Evolutionary conservation across 2,329 filamentous ascomycete species (phyloP), one percentile per base, ranked within the genome.

Genomic region (Tympanopsis confertula): DNA sequence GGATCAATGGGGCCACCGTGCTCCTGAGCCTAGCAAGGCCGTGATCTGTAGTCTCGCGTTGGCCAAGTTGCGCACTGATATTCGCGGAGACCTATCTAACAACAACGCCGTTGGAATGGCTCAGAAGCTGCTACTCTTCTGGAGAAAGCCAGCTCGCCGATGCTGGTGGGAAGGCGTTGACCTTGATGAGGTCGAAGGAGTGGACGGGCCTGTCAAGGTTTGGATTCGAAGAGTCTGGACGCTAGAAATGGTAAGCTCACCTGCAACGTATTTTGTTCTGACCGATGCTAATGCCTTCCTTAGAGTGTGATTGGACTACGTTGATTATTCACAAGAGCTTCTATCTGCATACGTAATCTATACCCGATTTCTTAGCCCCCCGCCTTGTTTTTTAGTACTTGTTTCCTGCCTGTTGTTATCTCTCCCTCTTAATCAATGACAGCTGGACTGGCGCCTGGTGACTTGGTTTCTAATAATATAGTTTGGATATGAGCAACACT

Each of bases 121-220:
- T 12, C 91, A 98, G 60, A 98, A 98, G 64, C 73, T 98, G 35
- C 71, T 98, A 13, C 71, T 98, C 3, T 98, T 98, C 67, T 98
- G 91, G 91, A 77, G 91, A 47, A 98, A 98, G 62, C 91, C 91
- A 13, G 91, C 91, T 13, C 71, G 91, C 43, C 75, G 91, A 57
- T 98, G 91, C 68, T 98, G 91, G 91, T 98, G 91, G 91, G 91
- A 98, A 58, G 91, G 91, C 18, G 83, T 98, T 26, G 88, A 96
- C 57, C 69, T 98, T 33, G 77, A 91, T 14, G 71, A 85, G 46
- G 84, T 98, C 12, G 86, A 93, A 37, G 91, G 91, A 13, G 82
- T 96, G 5, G 78, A 94, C 37, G 89, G 88, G 38, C 86, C 81
- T 56, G 70, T 98, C 48, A 98, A 98, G 63, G 87, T 98, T 41